These are phyloP conservation scores for Hyaloscypha variabilis DNA, from an alignment of 495 filamentous ascomycete genomes.

Conservation along the genomic window DNA sequence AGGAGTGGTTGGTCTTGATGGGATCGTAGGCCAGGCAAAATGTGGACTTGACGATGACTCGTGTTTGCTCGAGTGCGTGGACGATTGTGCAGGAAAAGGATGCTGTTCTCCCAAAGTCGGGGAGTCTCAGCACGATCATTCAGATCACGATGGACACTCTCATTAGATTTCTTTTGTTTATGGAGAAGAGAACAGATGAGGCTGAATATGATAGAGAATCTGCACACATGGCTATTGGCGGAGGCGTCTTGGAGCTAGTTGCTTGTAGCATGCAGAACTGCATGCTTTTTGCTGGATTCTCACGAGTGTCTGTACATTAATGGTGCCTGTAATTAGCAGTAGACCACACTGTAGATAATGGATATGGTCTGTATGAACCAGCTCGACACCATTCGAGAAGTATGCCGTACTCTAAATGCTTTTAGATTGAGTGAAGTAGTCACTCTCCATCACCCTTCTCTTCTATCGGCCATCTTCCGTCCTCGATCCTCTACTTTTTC, in stretches of 20 bases:
- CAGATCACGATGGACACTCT: constrained; percentile 32
- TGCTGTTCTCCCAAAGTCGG: constrained; percentile 58
- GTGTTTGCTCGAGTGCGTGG: constrained; percentile 85
- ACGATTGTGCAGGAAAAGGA: constrained; percentile 72
- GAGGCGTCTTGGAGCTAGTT: background rate
- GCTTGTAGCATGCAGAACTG: background rate
- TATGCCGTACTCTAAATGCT: background rate
- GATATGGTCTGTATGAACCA: background rate
- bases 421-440: background rate
- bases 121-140: constrained; percentile 23
- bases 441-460: background rate
- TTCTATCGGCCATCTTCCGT: background rate
- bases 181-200: background rate
- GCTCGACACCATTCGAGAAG: no score
- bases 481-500: constrained; percentile 19
- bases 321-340: constrained; percentile 1
- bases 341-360: background rate
- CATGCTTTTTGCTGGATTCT: background rate
- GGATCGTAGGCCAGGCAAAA: constrained; percentile 34
- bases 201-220: background rate
- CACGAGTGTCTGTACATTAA: background rate
- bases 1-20: constrained; percentile 29
- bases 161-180: constrained; percentile 28
- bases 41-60: constrained; percentile 52
- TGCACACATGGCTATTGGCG: background rate